Conservation (phyloP, 1,139 yeast species). For the Zygosaccharomyces sapae region DNA sequence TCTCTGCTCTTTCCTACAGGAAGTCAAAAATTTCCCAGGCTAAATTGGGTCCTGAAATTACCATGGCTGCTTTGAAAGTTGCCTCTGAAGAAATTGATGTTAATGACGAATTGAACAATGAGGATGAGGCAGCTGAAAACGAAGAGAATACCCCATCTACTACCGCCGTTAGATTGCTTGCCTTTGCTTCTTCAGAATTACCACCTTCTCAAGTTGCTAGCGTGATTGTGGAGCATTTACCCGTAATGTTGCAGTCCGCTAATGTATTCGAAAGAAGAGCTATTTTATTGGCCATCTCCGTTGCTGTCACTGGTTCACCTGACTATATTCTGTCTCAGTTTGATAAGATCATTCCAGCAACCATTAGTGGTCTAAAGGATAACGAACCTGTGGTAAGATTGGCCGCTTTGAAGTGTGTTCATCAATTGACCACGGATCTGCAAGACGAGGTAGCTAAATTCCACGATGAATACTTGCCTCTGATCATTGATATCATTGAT, state of each 20-base stretch:
- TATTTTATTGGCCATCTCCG: constrained; percentile 75
- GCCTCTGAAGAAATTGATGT: constrained; percentile 78
- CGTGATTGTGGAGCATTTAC: constrained; percentile 70
- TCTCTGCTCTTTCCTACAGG: constrained; percentile 68
- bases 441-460: constrained; percentile 80
- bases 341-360: constrained; percentile 64
- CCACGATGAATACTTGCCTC: constrained; percentile 78
- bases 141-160: constrained; percentile 81
- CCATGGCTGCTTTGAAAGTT: constrained; percentile 68
- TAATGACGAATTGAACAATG: constrained; percentile 66
- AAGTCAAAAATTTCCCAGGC: constrained; percentile 58
- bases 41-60: constrained; percentile 78
- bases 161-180: constrained; percentile 76
- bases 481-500: constrained; percentile 83
- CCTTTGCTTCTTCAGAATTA: constrained; percentile 72
- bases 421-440: constrained; percentile 75
- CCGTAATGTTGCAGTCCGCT: constrained; percentile 57
- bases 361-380: constrained; percentile 76
- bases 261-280: constrained; percentile 84
- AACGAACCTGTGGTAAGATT: constrained; percentile 72
- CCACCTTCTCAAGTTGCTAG: constrained; percentile 90
- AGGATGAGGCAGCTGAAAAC: constrained; percentile 86
- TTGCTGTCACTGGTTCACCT: constrained; percentile 89
- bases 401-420: constrained; percentile 79
- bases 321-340: constrained; percentile 79